Percentiles rank a stretch among this genome's conserved stretches.
Evolutionary conservation across 2,329 filamentous ascomycete genomes (phyloP).

Genomic region (Cladosporium sp.): DNA sequence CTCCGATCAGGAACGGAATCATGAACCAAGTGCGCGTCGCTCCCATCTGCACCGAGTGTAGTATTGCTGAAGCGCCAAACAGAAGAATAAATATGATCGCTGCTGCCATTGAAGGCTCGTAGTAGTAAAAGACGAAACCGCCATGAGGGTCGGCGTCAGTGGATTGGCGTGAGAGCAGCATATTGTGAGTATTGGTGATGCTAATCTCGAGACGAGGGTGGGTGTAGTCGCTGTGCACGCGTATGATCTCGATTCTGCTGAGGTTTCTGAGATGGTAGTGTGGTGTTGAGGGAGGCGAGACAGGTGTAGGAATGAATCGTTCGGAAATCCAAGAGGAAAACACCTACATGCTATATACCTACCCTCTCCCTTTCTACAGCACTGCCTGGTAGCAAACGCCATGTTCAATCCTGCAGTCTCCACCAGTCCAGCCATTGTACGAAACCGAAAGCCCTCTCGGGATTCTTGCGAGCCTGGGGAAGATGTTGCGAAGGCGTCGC

Average conservation of each 20-base stretch:
- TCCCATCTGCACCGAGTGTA: slow-evolving; percentile 43
- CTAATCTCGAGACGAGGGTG: neutral
- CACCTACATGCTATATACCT: slow-evolving; percentile 5
- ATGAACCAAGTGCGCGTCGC: slow-evolving; percentile 51
- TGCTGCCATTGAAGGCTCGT: slow-evolving; percentile 30
- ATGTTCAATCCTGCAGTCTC: neutral
- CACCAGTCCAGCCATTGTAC: neutral
- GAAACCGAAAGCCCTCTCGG: slow-evolving; percentile 4
- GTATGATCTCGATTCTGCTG: neutral
- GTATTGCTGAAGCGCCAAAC: slow-evolving; percentile 32
- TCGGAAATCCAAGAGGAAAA: neutral
- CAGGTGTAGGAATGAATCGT: neutral
- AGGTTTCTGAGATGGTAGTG: neutral
- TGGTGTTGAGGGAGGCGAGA: neutral
- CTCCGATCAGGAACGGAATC: slow-evolving; percentile 54
- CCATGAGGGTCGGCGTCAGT: slow-evolving; percentile 13
- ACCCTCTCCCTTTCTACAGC: neutral
- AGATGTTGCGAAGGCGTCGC: slow-evolving; percentile 1
- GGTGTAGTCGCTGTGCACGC: neutral
- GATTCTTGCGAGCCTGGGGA: slow-evolving; percentile 3
- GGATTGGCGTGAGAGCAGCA: slow-evolving; percentile 14
- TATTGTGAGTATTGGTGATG: neutral
- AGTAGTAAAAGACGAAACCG: slow-evolving; percentile 30
- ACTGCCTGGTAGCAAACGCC: slow-evolving; percentile 7
- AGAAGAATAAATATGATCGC: slow-evolving; percentile 35